These are phyloP conservation scores for Talaromyces sp. DNA, from an alignment of 2,329 filamentous ascomycete species.

Conservation along the genomic window DNA sequence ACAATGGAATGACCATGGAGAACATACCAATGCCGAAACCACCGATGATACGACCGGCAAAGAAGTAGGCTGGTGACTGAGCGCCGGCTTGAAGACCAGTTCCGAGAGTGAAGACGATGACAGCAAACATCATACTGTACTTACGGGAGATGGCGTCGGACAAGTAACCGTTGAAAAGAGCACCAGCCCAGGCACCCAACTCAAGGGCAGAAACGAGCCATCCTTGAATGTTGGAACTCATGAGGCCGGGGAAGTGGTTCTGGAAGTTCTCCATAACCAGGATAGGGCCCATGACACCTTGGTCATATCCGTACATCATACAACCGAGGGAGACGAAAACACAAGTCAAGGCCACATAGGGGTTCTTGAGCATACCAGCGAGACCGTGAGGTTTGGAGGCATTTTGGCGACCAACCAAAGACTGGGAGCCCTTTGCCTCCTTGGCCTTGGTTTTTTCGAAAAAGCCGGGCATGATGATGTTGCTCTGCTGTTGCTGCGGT, in stretches of 20 bases:
- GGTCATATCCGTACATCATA: conserved; percentile 37
- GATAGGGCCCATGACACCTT: conserved; percentile 35
- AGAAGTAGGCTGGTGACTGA: conserved; percentile 29
- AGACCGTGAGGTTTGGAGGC: conserved; percentile 39
- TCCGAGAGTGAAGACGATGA: conserved; percentile 34
- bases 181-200: conserved; percentile 35
- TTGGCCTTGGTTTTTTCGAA: neutral
- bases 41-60: conserved; percentile 28
- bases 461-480: neutral
- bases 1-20: conserved; percentile 32
- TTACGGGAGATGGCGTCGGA: conserved; percentile 32
- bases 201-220: conserved; percentile 28
- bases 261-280: conserved; percentile 38
- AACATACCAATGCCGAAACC: conserved; percentile 32
- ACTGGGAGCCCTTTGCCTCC: conserved; percentile 29
- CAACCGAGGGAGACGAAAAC: conserved; percentile 35
- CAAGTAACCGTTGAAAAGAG: conserved; percentile 30
- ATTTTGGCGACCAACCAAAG: conserved; percentile 38
- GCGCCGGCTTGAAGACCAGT: conserved; percentile 24
- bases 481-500: conserved; percentile 1
- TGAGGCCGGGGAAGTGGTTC: conserved; percentile 33
- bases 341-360: conserved; percentile 40
- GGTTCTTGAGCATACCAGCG: conserved; percentile 40
- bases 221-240: conserved; percentile 24
- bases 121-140: conserved; percentile 34